phyloP scores from a whole-genome alignment of 2,329 filamentous ascomycete genomes.

The Phialemoniopsis sp. region DNA sequence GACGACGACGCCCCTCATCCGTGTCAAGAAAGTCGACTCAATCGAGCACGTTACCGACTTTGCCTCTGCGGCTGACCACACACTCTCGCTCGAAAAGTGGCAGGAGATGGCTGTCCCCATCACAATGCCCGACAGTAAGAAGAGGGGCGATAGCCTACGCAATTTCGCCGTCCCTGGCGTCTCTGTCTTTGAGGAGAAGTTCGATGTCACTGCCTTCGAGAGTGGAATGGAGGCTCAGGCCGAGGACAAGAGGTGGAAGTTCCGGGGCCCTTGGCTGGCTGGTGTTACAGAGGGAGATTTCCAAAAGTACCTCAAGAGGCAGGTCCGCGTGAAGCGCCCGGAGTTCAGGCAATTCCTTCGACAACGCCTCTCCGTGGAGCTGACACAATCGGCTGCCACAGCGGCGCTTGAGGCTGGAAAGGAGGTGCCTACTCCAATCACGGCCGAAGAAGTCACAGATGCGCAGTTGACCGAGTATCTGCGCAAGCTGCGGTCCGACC shows the following conservation, averaged over 20 bases:
- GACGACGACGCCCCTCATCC: conserved; percentile 69
- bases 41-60: conserved; percentile 89
- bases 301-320: conserved; percentile 46
- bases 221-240: conserved; percentile 23
- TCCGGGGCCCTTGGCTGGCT: conserved; percentile 62
- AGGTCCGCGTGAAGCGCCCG: conserved; percentile 46
- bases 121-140: conserved; percentile 37
- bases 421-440: conserved; percentile 19
- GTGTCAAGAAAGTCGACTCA: conserved; percentile 76
- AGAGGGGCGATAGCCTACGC: conserved; percentile 6
- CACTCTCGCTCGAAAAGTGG: conserved; percentile 78
- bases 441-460: conserved; percentile 39
- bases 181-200: conserved; percentile 57
- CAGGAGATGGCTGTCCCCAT: conserved; percentile 76
- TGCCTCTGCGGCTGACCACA: conserved; percentile 75
- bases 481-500: conserved; percentile 47
- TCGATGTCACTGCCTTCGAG: conserved; percentile 46
- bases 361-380: conserved; percentile 39
- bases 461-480: conserved; percentile 47
- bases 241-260: conserved; percentile 59
- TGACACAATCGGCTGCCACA: conserved; percentile 29
- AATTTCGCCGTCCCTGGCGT: conserved; percentile 21
- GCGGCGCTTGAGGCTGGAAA: conserved; percentile 33
- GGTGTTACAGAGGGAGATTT: conserved; percentile 60
- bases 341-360: conserved; percentile 54